Evolutionary conservation across 805 yeast genomes (phyloP), one percentile per base, ranked within the genome.

Genomic region (Wickerhamomyces alni): DNA sequence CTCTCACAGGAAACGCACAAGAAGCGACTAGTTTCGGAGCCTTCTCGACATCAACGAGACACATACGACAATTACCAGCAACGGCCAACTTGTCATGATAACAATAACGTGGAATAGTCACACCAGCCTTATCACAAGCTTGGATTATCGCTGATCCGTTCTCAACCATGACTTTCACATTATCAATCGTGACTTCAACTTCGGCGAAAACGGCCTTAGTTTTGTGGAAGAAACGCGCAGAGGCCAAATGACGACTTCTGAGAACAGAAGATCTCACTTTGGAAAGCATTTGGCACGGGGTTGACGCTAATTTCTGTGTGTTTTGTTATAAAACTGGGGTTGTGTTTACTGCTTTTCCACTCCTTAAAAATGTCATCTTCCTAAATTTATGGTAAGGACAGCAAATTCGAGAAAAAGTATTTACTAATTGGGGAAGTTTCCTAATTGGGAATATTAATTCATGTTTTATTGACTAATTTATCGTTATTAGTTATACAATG

Each of bases 11-110:
- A 80, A 82, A 82, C 35, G 94, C 88, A 70, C 95, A 86, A 11
- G 94, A 82, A 3, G 95, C 95, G 48, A 86, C 85, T 58, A 88
- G 77, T 63, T 86, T 86, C 40, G 95, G 95, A 54, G 91, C 87
- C 59, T 83, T 77, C 65, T 87, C 95, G 40, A 87, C 83, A 56
- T 86, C 95, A 35, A 86, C 95, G 24, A 86, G 74, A 61, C 95
- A 86, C 95, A 86, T 86, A 64, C 95, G 81, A 64, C 95, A 86
- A 68, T 86, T 87, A 58, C 95, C 95, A 11, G 95, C 95, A 57
- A 86, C 76, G 27, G 94, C 89, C 49, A 87, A 74, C 63, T 86
- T 85, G 57, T 87, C 95, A 65, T 87, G 95, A 72, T 83, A 87
- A 66, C 95, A 87, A 70, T 87, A 87, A 50, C 95, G 75, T 31